These are phyloP conservation scores for Xylaria polymorpha DNA, from an alignment of 2,329 filamentous ascomycete genomes.

Conservation along the genomic window DNA sequence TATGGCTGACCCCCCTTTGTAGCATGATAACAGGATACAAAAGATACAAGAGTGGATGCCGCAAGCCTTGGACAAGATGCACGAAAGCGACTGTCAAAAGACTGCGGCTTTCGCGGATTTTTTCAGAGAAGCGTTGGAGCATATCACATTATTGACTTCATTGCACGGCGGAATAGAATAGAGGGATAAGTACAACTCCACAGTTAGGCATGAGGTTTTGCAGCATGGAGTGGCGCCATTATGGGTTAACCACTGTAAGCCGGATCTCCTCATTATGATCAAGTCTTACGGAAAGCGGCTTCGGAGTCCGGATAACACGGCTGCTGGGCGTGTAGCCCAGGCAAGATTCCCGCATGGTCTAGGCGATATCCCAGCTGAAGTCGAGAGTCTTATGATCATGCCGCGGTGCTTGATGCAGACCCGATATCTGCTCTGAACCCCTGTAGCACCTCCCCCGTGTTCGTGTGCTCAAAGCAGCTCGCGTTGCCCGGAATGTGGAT, in stretches of 20 bases:
- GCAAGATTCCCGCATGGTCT: background rate
- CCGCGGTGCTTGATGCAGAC: background rate
- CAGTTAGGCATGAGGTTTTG: background rate
- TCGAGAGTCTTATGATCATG: background rate
- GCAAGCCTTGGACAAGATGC: slow-evolving; percentile 64
- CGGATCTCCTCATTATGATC: background rate
- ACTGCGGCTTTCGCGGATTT: slow-evolving; percentile 64
- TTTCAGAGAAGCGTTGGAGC: slow-evolving; percentile 62
- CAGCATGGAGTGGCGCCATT: background rate
- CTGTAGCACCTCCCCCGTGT: too few species aligned
- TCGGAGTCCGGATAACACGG: background rate
- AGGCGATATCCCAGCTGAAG: background rate
- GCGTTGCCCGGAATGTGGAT: background rate
- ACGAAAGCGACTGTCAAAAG: slow-evolving; percentile 65
- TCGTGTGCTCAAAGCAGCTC: background rate
- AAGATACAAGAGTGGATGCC: slow-evolving; percentile 74
- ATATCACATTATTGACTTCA: slow-evolving; percentile 50
- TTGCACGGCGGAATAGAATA: slow-evolving; percentile 41
- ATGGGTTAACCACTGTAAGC: background rate
- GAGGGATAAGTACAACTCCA: background rate
- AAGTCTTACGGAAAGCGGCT: background rate
- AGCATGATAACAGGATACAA: slow-evolving; percentile 71
- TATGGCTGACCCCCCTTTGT: slow-evolving; percentile 25
- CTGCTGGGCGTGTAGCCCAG: background rate
- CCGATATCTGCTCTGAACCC: background rate